These are phyloP conservation scores for Mychonastes homosphaera DNA, from an alignment of 139 green algal genomes.

Conservation along the genomic window DNA sequence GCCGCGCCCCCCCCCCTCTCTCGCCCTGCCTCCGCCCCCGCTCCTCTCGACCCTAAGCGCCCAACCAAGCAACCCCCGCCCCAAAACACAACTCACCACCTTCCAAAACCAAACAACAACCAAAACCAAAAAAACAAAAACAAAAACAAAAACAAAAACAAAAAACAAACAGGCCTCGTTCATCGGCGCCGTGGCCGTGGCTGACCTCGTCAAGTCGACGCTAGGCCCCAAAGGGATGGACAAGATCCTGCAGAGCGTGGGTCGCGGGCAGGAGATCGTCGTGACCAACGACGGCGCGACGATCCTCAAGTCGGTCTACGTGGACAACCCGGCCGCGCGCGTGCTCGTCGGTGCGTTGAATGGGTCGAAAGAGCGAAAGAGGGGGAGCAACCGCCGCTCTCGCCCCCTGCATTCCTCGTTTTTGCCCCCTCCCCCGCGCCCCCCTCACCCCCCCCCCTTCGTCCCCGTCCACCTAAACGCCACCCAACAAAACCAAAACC, in stretches of 20 bases:
- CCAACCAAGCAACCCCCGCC: neutral
- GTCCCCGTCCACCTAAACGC: neutral
- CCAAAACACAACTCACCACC: neutral
- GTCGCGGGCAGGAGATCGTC: constrained; percentile 68
- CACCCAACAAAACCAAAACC: too few species aligned
- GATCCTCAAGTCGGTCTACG: constrained; percentile 92
- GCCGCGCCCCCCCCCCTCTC: neutral
- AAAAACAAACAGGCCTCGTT: constrained; percentile 68
- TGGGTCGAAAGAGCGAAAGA: neutral
- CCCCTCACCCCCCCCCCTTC: constrained; percentile 2
- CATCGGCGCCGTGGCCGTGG: constrained; percentile 93
- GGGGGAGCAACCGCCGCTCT: neutral
- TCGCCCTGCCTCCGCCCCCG: neutral
- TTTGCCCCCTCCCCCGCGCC: neutral
- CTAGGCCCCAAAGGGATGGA: constrained; percentile 97
- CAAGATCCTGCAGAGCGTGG: constrained; percentile 63
- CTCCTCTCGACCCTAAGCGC: neutral
- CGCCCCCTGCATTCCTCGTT: neutral
- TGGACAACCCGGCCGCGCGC: constrained; percentile 98
- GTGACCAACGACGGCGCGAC: constrained; percentile 99
- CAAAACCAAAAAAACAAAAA: neutral
- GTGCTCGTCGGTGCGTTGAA: constrained; percentile 67
- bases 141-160: too few species aligned
- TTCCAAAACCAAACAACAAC: neutral
- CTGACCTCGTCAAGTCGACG: constrained; percentile 96